These are phyloP conservation scores for Fusarium sp. DNA, from an alignment of 2,329 filamentous ascomycete genomes.

Conservation along the genomic window DNA sequence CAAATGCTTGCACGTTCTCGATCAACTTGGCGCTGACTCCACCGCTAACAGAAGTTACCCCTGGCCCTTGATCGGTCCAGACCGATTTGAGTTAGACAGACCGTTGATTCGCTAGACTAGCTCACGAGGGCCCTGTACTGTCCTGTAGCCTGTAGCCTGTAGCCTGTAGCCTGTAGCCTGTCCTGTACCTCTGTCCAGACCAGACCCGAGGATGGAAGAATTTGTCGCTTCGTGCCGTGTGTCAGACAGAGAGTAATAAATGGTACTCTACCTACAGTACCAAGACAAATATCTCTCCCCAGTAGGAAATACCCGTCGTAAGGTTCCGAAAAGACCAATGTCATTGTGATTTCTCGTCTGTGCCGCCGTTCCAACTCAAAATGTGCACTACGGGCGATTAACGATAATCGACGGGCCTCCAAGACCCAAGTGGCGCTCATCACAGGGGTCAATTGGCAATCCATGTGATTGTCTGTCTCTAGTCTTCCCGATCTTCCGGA, in stretches of 20 bases:
- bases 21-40: neutral
- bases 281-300: neutral
- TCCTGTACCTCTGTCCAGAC: neutral
- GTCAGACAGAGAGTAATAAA: neutral
- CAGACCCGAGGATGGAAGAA: neutral
- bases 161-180: neutral
- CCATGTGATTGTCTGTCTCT: neutral
- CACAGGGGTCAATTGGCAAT: conserved; percentile 7
- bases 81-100: conserved; percentile 15
- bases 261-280: neutral
- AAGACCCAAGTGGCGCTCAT: conserved; percentile 8
- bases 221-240: neutral
- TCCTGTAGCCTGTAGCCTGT: neutral
- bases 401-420: neutral
- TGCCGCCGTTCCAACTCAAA: neutral
- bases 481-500: conserved; percentile 15
- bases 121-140: conserved; percentile 4
- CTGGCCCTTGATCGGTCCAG: conserved; percentile 20
- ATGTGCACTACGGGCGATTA: conserved; percentile 12
- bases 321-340: neutral
- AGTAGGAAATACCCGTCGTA: neutral
- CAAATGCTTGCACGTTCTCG: conserved; percentile 23
- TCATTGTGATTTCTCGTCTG: conserved; percentile 3
- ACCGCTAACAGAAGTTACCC: neutral
- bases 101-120: conserved; percentile 20